Base-by-base conservation (phyloP, 805 yeast species). In the Metahyphopichia silvanorum region DNA sequence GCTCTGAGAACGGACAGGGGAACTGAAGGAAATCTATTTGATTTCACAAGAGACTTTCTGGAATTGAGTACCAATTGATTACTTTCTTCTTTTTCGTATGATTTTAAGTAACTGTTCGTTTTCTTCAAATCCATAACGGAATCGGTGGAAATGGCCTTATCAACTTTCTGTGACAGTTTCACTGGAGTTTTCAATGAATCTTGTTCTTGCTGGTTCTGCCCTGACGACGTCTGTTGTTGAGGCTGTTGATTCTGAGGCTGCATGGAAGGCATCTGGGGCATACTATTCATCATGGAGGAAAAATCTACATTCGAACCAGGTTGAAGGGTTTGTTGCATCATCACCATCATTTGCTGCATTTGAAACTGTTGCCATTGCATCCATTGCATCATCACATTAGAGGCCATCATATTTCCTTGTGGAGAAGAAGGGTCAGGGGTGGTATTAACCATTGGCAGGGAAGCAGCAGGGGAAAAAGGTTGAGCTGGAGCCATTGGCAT, bases 21-120 rank as follows among this genome's bases (percentile, higher is more conserved):
- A 8, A 60, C 61, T 19, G 68, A 63, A 6, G 66, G 55, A 26
- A 50, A 60, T 27, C 70, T 48, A 33, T 48, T 62, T 3, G 64
- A 53, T 38, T 49, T 57, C 21, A 60, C 36, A 3, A 63, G 56
- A 16, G 61, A 53, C 29, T 42, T 47, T 32, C 69, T 45, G 9
- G 63, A 47, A 30, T 49, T 53, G 25, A 46, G 37, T 29, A 58
- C 35, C 16, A 51, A 35, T 21, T 32, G 35, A 25, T 37, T 44
- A 15, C 25, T 14, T 11, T 11, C 26, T 7, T 7, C 12, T 14
- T 24, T 8, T 11, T 21, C 11, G 22, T 11, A 21, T 11, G 22
- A 21, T 7, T 7, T 24, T 14, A 24, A 24, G 13, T 7, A 24
- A 9, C 8, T 14, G 7, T 9, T 9, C 7, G 26, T 9, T 20